Percentiles rank a stretch among this genome's conserved stretches.
phyloP scores from a whole-genome alignment of 345 rosid genomes.

The Eucalyptus curtisii region DNA sequence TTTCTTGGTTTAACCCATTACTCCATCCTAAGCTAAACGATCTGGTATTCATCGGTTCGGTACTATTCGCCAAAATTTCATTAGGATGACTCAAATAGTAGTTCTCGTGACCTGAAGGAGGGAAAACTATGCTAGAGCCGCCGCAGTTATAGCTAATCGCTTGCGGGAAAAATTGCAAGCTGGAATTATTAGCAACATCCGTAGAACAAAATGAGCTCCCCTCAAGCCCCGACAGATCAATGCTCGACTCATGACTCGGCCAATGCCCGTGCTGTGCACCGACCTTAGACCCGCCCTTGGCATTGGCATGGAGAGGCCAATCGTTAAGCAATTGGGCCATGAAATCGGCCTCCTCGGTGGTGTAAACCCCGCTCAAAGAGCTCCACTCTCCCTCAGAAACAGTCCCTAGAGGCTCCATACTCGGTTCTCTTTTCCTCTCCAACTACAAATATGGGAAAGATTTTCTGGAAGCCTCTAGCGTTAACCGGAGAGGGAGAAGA shows the following conservation, averaged over 20 bases:
- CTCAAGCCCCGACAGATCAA: not conserved
- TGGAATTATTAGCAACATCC: not conserved
- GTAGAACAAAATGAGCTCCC: not conserved
- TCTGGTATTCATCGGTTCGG: not conserved
- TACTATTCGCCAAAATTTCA: not conserved
- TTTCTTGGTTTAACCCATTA: not conserved
- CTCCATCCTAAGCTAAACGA: not conserved
- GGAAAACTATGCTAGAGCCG: not conserved
- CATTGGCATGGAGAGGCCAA: slow-evolving; percentile 1
- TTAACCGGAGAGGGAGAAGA: not conserved
- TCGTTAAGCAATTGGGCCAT: slow-evolving; percentile 52
- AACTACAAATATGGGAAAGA: not conserved
- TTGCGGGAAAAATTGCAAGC: not conserved
- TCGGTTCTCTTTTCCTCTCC: not conserved
- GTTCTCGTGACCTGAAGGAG: slow-evolving; percentile 9
- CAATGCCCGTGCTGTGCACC: not conserved
- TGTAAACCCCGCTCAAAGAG: slow-evolving; percentile 32
- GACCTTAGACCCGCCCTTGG: not conserved
- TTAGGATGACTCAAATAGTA: slow-evolving; percentile 10
- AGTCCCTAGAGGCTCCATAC: not conserved
- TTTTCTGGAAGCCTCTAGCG: not conserved
- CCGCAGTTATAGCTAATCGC: not conserved
- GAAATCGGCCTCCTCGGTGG: slow-evolving; percentile 70
- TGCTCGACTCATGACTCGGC: slow-evolving; percentile 20
- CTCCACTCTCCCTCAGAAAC: slow-evolving; percentile 50